Evolutionary conservation across 768 basidiomycete genomes (phyloP).

Genomic region (Pleurotus ostreatus): DNA sequence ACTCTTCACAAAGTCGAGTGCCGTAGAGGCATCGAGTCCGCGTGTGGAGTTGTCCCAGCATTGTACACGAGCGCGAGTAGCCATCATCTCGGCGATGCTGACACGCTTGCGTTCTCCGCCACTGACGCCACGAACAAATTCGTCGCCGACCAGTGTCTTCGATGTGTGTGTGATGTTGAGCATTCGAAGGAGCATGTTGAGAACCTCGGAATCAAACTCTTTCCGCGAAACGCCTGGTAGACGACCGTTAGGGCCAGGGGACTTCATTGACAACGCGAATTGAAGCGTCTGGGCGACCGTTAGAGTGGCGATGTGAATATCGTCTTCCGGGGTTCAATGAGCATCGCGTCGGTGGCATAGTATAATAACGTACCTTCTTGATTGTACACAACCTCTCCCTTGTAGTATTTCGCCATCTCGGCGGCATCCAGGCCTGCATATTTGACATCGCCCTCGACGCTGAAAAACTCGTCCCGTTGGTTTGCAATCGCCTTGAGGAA

Average conservation of each 20-base stretch:
- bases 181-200: slow-evolving; percentile 65
- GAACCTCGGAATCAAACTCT: slow-evolving; percentile 51
- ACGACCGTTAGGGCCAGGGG: slow-evolving; percentile 70
- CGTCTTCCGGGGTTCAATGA: slow-evolving; percentile 40
- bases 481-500: slow-evolving; percentile 85
- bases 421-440: slow-evolving; percentile 77
- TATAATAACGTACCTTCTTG: slow-evolving; percentile 50
- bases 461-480: slow-evolving; percentile 59
- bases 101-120: slow-evolving; percentile 80
- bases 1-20: slow-evolving; percentile 79
- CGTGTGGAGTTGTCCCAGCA: slow-evolving; percentile 84
- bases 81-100: slow-evolving; percentile 85
- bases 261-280: slow-evolving; percentile 65
- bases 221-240: slow-evolving; percentile 60
- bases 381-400: slow-evolving; percentile 78
- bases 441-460: slow-evolving; percentile 65
- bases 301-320: slow-evolving; percentile 78
- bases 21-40: slow-evolving; percentile 83
- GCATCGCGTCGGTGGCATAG: neutral
- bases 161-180: slow-evolving; percentile 82
- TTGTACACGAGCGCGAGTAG: slow-evolving; percentile 74
- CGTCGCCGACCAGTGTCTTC: slow-evolving; percentile 80
- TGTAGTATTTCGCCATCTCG: slow-evolving; percentile 77
- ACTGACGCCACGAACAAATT: slow-evolving; percentile 77
- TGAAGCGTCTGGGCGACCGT: slow-evolving; percentile 77